These are phyloP conservation scores for Picochlorum sp. DNA, from an alignment of 139 green algal species.

Conservation along the genomic window DNA sequence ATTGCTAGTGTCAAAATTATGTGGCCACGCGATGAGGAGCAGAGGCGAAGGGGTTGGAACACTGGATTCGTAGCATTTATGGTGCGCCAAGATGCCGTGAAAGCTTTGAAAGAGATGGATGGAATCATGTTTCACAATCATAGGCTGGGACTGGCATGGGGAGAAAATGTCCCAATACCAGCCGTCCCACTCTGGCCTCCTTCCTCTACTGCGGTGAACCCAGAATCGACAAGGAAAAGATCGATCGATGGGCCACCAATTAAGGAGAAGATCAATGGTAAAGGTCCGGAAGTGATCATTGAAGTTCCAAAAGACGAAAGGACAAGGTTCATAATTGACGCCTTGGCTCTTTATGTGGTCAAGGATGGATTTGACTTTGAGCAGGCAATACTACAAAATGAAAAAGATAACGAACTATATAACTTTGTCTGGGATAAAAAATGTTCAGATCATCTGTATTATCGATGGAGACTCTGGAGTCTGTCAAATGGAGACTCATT, in stretches of 20 bases:
- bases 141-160: slow-evolving; percentile 85
- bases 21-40: slow-evolving; percentile 93
- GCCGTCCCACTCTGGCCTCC: slow-evolving; percentile 60
- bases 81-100: slow-evolving; percentile 59
- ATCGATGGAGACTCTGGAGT: slow-evolving; percentile 75
- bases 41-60: slow-evolving; percentile 73
- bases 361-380: slow-evolving; percentile 73
- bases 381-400: slow-evolving; percentile 71
- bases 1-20: slow-evolving; percentile 95
- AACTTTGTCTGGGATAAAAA: slow-evolving; percentile 80
- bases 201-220: slow-evolving; percentile 8
- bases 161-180: slow-evolving; percentile 78
- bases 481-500: slow-evolving; percentile 47
- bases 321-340: slow-evolving; percentile 82
- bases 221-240: slow-evolving; percentile 11
- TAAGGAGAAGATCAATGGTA: slow-evolving; percentile 16
- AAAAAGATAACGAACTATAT: slow-evolving; percentile 73
- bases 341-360: slow-evolving; percentile 76
- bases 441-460: slow-evolving; percentile 81
- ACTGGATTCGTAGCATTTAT: slow-evolving; percentile 97
- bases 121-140: slow-evolving; percentile 65
- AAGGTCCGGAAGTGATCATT: slow-evolving; percentile 50
- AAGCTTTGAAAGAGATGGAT: slow-evolving; percentile 70
- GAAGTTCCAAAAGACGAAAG: slow-evolving; percentile 54
- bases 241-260: not conserved